Base-by-base conservation (phyloP, 805 yeast genomes). In the Myxozyma lipomycoides region DNA sequence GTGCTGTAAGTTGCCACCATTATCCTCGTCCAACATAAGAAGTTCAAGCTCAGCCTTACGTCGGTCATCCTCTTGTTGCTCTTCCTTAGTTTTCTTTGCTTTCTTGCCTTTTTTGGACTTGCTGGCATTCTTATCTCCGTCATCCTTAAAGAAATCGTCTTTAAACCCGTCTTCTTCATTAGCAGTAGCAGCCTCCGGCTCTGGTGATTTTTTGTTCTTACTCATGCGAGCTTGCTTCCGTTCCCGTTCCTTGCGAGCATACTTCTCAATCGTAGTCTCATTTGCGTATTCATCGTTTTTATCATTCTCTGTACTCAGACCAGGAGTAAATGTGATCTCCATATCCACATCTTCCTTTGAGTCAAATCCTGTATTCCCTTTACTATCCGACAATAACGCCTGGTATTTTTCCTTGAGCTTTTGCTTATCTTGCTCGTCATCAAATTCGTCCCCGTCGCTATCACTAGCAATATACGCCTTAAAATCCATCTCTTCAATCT, bases 251-350 rank as follows among this genome's bases (percentile, higher is more conserved):
- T 88, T 93, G 57, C 93, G 78, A 66, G 78, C 83, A 63, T 89
- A 79, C 60, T 82, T 84, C 36, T 84, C 90, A 44, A 93, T 80
- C 0, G 96, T 83, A 7, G 83, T 73, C 63, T 86, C 87, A 45
- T 84, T 85, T 36, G 70, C 72, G 15, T 72, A 79, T 23, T 63
- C 73, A 35, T 63, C 68, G 44, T 69, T 69, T 10, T 64, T 72
- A 9, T 66, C 62, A 22, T 66, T 61, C 2, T 57, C 59, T 25
- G 74, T 79, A 40, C 76, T 77, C 46, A 89, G 69, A 2, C 87
- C 97, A 1, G 98, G 96, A 35, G 90, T 88, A 68, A 93, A 93
- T 0, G 97, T 89, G 61, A 93, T 86, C 67, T 93, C 98, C 88
- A 93, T 86, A 63, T 89, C 96, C 25, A 86, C 83, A 43, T 81